Conservation (phyloP, 139 green algal species). For the Picochlorum sp. region DNA sequence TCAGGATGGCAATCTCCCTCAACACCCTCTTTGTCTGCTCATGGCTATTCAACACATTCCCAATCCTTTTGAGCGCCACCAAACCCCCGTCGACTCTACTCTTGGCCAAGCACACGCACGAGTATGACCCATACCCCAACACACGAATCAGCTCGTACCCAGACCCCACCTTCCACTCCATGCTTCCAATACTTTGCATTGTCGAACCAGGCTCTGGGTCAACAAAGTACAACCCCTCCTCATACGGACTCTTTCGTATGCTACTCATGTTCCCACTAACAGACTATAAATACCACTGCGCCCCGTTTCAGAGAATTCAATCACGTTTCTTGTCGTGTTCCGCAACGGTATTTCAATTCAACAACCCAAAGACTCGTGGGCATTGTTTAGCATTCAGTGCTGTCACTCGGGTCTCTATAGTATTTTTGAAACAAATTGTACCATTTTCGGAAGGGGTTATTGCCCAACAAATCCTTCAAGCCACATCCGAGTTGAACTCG, state of each 20-base stretch:
- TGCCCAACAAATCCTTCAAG: too few species aligned
- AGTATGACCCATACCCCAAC: slow-evolving; percentile 67
- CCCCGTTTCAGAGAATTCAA: too few species aligned
- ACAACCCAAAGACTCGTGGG: too few species aligned
- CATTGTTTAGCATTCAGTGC: too few species aligned
- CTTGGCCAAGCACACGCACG: slow-evolving; percentile 51
- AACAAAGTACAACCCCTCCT: slow-evolving; percentile 28
- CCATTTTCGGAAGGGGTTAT: too few species aligned
- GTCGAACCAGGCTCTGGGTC: slow-evolving; percentile 22
- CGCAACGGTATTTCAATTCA: too few species aligned
- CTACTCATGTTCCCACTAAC: slow-evolving; percentile 3
- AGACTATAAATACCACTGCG: not conserved
- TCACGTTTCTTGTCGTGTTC: too few species aligned
- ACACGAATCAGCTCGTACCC: slow-evolving; percentile 52
- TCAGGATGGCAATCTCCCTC: slow-evolving; percentile 84
- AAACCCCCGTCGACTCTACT: slow-evolving; percentile 49
- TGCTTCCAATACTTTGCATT: slow-evolving; percentile 19
- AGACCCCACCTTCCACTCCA: slow-evolving; percentile 39
- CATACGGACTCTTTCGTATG: slow-evolving; percentile 21
- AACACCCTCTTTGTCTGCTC: slow-evolving; percentile 77
- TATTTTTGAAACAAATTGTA: too few species aligned
- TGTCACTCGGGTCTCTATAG: too few species aligned
- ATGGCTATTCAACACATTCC: slow-evolving; percentile 60
- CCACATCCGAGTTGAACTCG: too few species aligned
- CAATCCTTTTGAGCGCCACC: slow-evolving; percentile 76